phyloP scores from a whole-genome alignment of 805 yeast genomes.

The Ogataea trehaloabstinens region DNA sequence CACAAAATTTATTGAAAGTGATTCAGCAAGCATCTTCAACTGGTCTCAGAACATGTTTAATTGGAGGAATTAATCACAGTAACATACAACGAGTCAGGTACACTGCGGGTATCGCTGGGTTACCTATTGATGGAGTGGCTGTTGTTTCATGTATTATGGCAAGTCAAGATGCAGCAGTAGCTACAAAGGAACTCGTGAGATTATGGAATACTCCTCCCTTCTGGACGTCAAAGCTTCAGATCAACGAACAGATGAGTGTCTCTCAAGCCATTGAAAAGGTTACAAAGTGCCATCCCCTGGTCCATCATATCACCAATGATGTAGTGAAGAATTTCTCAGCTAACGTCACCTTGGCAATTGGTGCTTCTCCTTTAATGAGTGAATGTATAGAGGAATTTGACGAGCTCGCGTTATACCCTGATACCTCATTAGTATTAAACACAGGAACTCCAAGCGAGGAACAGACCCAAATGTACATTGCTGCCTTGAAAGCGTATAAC shows the following conservation, averaged over 20 bases:
- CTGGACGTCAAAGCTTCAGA: conserved; percentile 14
- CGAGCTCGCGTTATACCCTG: conserved; percentile 58
- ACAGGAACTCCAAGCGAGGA: conserved; percentile 66
- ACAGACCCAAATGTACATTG: conserved; percentile 40
- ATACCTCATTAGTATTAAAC: conserved; percentile 60
- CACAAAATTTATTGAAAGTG: conserved; percentile 49
- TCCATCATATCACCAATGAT: conserved; percentile 83
- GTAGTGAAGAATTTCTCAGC: conserved; percentile 92
- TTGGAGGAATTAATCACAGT: conserved; percentile 71
- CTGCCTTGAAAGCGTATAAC: conserved; percentile 62
- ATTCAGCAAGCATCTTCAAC: conserved; percentile 36
- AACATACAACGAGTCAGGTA: conserved; percentile 60
- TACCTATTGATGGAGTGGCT: conserved; percentile 74
- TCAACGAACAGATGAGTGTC: not conserved
- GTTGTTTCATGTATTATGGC: conserved; percentile 87
- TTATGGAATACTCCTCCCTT: conserved; percentile 31
- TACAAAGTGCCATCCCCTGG: conserved; percentile 47
- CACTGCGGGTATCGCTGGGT: conserved; percentile 45
- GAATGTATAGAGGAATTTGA: conserved; percentile 65
- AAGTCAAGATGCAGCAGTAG: conserved; percentile 46
- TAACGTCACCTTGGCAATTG: conserved; percentile 77
- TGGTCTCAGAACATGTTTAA: conserved; percentile 61
- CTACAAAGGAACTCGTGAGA: conserved; percentile 41
- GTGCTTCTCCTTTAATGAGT: conserved; percentile 89
- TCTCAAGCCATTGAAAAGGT: conserved; percentile 2